Evolutionary conservation across 225 moss, liverwort and hornwort genomes (phyloP), one percentile per base, ranked within the genome.

Genomic region (Polytrichum formosum): DNA sequence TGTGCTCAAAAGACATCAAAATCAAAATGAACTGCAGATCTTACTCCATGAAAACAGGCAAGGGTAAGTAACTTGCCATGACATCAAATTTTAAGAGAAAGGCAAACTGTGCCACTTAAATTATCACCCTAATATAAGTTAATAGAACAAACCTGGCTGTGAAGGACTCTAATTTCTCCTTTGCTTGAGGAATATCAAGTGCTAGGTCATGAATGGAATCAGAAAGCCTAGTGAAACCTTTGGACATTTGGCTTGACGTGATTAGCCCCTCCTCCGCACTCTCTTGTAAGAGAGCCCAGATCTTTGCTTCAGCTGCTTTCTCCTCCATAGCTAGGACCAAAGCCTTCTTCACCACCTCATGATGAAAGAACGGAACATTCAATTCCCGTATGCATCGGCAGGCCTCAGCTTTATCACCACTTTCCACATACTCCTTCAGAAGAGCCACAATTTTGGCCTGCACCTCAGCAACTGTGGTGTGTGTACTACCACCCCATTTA

Each of bases 331-430:
- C 97, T 64, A 97, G 74, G 10, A 85, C 90, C 1, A 94, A 81
- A 29, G 97, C 94, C 66, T 97, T 97, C 88, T 97, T 97, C 63
- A 97, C 97, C 28, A 97, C 94, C 67, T 97, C 97, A 67, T 97
- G 97, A 72, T 94, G 92, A 62, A 93, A 97, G 68, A 97, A 97
- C 1, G 97, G 97, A 27, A 98, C 92, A 68, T 98, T 98, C 71
- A 98, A 73, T 55, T 98, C 97, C 22, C 94, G 88, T 37, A 98
- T 98, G 77, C 94, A 98, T 25, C 91, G 84, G 55, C 91, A 92
- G 4, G 97, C 97, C 85, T 98, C 97, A 26, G 80, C 81, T 72
- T 83, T 98, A 56, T 98, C 97, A 27, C 97, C 97, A 69, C 94
- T 90, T 64, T 98, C 88, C 6, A 85, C 90, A 54, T 92, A 98